phyloP scores from a whole-genome alignment of 2,329 filamentous ascomycete species.

The Claviceps sp. region DNA sequence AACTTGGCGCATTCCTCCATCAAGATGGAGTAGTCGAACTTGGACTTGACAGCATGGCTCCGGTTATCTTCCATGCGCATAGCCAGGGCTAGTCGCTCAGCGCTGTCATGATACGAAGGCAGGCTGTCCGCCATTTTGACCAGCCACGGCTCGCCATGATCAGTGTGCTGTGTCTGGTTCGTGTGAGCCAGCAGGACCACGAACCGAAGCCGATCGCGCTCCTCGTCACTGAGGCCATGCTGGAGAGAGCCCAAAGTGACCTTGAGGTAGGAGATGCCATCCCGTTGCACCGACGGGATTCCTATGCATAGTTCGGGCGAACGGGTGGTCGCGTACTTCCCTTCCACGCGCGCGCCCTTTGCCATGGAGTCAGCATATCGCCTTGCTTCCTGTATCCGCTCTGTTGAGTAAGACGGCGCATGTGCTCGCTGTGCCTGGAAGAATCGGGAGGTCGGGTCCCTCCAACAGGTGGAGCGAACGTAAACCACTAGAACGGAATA shows the following conservation, averaged over 20 bases:
- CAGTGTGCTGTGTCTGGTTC: slow-evolving; percentile 4
- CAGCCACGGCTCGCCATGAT: slow-evolving; percentile 4
- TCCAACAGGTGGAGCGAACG: slow-evolving; percentile 3
- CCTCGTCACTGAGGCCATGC: slow-evolving; percentile 2
- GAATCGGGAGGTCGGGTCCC: slow-evolving; percentile 6
- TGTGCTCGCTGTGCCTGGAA: slow-evolving; percentile 3
- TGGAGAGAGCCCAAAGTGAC: slow-evolving; percentile 4
- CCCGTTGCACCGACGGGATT: slow-evolving; percentile 4
- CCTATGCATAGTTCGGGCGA: slow-evolving; percentile 6
- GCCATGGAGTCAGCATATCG: slow-evolving; percentile 1
- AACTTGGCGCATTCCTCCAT: slow-evolving; percentile 5
- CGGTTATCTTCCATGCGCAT: slow-evolving; percentile 1
- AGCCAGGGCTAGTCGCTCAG: slow-evolving; percentile 3
- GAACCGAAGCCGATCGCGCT: slow-evolving; percentile 2
- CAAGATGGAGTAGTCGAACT: slow-evolving; percentile 7
- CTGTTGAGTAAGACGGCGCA: slow-evolving; percentile 2
- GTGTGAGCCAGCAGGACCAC: slow-evolving; percentile 6
- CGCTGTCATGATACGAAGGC: slow-evolving; percentile 2
- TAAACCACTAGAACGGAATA: background rate
- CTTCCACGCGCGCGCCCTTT: background rate
- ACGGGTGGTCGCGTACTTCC: too few relatives aligned
- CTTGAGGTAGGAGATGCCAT: slow-evolving; percentile 6
- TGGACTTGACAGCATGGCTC: slow-evolving; percentile 4
- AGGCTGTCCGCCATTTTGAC: slow-evolving; percentile 4
- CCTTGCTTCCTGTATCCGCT: slow-evolving; percentile 3